These are phyloP conservation scores for Ceratobasidium sp. DNA, from an alignment of 1,284 basidiomycete genomes.

Conservation along the genomic window DNA sequence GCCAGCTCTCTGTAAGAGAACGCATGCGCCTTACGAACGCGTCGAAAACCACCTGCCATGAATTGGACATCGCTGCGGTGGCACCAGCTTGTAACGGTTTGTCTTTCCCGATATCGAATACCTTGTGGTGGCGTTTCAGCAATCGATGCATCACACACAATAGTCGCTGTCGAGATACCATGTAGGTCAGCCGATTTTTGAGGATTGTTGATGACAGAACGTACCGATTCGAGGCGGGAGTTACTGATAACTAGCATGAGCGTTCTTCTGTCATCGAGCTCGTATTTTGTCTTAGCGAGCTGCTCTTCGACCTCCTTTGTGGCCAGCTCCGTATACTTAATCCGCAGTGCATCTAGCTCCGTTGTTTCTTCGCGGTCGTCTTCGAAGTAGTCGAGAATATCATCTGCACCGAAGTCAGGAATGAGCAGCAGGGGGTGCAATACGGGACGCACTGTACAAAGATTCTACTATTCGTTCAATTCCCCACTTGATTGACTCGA, in stretches of 20 bases:
- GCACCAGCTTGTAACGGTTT: constrained; percentile 3
- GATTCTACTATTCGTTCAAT: constrained; percentile 11
- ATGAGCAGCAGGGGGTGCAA: not conserved
- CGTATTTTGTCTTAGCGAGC: constrained; percentile 5
- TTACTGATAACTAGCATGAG: not conserved
- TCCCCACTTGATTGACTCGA: not conserved
- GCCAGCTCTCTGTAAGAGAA: constrained; percentile 12
- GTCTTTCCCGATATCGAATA: constrained; percentile 6
- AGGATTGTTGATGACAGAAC: not conserved
- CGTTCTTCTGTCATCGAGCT: constrained; percentile 16
- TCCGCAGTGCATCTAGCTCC: not conserved
- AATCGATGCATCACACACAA: constrained; percentile 19
- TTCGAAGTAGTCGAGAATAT: constrained; percentile 18
- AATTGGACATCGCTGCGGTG: constrained; percentile 2
- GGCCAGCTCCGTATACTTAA: not conserved
- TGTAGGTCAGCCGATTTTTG: not conserved
- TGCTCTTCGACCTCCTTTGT: constrained; percentile 14
- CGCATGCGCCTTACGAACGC: constrained; percentile 21
- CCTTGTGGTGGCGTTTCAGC: constrained; percentile 10
- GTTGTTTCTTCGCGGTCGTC: constrained; percentile 4
- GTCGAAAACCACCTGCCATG: constrained; percentile 22
- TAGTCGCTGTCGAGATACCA: not conserved
- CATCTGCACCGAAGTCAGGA: not conserved
- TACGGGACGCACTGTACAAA: not conserved
- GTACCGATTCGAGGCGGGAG: constrained; percentile 10